Base-by-base conservation (phyloP, 441 rosid genomes). In the Flueggea neowawraea region DNA sequence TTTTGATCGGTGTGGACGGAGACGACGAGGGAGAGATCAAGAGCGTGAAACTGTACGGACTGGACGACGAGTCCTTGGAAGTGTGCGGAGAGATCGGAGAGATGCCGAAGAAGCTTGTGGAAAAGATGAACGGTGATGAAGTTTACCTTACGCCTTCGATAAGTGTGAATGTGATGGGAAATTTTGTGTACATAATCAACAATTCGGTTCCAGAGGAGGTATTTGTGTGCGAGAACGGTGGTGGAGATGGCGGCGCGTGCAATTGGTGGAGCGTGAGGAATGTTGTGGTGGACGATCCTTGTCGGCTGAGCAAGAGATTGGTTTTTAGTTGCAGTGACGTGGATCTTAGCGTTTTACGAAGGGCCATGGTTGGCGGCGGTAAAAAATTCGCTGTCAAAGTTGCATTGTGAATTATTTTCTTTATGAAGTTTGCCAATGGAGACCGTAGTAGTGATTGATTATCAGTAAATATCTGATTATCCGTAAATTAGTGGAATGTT, bases 11-110 rank as follows among this genome's bases (percentile, higher is more conserved):
- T 7, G 87, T 84, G 11, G 61, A 48, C 14, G 54, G 85, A 13
- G 68, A 53, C 31, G 49, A 52, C 0, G 65, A 60, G 0, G 78
- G 73, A 67, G 64, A 64, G 41, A 68, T 82, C 17, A 51, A 52
- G 44, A 66, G 76, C 16, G 59, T 89, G 54, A 78, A 79, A 31
- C 8, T 83, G 0, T 91, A 95, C 89, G 79, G 78, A 73, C 62
- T 78, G 22, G 61, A 31, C n/a, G 67, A 70, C 4, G 71, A 57
- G 49, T 66, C 73, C 31, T 61, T 78, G 50, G 50, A 67, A 69
- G 44, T 12, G 12, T 41, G 69, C 14, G 58, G 56, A 14, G 78
- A 74, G 60, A 75, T 88, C 0, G 88, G 84, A 6, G 79, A 68
- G 31, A 77, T 86, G 83, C 88, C 95, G 12, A 16, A 48, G 64